Conservation (phyloP, 1,284 basidiomycete genomes). For the Fomitopsis betulina region DNA sequence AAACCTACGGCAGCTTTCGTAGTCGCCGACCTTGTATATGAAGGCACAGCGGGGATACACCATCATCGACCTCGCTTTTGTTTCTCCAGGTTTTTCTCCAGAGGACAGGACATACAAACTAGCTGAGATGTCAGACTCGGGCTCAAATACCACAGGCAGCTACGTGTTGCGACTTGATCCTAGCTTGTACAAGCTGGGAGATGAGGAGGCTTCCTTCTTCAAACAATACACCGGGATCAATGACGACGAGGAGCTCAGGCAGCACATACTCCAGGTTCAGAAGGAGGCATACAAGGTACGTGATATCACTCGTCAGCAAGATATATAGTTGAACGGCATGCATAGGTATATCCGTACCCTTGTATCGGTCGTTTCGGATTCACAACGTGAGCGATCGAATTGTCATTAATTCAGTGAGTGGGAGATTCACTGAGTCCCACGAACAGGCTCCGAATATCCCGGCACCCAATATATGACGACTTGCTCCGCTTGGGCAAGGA, state of each 20-base stretch:
- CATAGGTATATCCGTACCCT: constrained; percentile 2
- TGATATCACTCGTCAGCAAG: not conserved
- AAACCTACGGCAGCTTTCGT: no score
- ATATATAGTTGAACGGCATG: not conserved
- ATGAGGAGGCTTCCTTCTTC: constrained; percentile 24
- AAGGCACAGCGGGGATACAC: no score
- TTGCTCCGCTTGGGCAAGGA: constrained; percentile 34
- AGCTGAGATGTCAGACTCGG: no score
- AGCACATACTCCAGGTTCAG: constrained; percentile 40
- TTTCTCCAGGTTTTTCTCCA: no score
- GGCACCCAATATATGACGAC: constrained; percentile 35
- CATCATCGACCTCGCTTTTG: no score
- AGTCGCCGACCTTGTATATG: no score
- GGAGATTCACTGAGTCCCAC: not conserved
- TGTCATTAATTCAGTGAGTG: no score
- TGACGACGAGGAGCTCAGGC: constrained; percentile 30
- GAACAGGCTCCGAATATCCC: constrained; percentile 27
- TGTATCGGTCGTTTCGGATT: constrained; percentile 4
- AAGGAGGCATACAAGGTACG: constrained; percentile 38
- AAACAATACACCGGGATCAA: constrained; percentile 32
- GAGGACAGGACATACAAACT: no score
- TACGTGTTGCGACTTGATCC: constrained; percentile 9
- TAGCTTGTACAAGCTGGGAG: constrained; percentile 10
- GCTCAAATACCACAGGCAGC: not conserved
- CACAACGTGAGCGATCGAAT: not conserved